phyloP scores from a whole-genome alignment of 2,329 filamentous ascomycete genomes.

The Tolypocladium tundrense region DNA sequence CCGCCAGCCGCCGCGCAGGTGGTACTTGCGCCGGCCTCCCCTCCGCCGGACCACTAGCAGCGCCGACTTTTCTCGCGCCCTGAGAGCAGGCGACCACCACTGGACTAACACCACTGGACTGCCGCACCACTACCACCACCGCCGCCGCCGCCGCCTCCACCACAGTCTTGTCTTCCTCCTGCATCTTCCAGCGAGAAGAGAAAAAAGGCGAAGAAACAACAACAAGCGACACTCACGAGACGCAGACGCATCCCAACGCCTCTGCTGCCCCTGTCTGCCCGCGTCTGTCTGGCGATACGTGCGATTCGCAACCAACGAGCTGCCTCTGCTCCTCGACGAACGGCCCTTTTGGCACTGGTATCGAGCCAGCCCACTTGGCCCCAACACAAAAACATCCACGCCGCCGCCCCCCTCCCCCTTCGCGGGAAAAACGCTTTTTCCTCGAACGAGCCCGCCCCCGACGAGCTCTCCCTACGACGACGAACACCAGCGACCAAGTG shows the following conservation, averaged over 20 bases:
- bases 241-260: not conserved
- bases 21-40: not conserved
- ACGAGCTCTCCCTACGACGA: not conserved
- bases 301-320: not conserved
- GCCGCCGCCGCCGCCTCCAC: not conserved
- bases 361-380: constrained; percentile 2
- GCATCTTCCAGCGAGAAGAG: not conserved
- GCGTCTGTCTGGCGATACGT: not conserved
- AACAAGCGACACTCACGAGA: not conserved
- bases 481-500: constrained; percentile 6
- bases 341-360: not conserved
- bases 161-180: constrained; percentile 1
- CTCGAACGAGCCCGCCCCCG: constrained; percentile 2
- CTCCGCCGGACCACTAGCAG: not conserved
- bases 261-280: not conserved
- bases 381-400: constrained; percentile 5
- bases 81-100: no score
- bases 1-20: not conserved
- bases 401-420: constrained; percentile 3
- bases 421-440: constrained; percentile 5
- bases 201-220: not conserved
- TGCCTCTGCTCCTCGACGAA: not conserved
- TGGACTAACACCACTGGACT: no score
- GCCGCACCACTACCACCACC: not conserved
- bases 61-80: not conserved